Conservation (phyloP, 2,329 filamentous ascomycete species). For the Allantophomopsis lycopodina region DNA sequence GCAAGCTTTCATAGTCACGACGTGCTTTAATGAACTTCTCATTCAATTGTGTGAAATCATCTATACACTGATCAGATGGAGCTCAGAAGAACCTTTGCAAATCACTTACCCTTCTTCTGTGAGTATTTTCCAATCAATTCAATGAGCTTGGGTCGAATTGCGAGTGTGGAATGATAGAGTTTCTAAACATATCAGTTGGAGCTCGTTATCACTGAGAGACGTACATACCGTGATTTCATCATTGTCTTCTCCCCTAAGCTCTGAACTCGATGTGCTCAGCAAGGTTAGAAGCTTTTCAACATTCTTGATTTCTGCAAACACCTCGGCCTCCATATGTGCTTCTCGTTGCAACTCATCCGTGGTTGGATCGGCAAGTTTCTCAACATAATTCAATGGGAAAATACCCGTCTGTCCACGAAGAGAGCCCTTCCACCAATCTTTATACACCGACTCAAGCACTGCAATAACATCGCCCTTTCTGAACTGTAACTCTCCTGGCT, state of each 20-base stretch:
- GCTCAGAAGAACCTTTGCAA: not conserved
- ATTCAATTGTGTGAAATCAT: slow-evolving; percentile 96
- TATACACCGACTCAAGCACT: slow-evolving; percentile 93
- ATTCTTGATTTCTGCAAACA: slow-evolving; percentile 65
- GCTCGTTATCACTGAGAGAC: not conserved
- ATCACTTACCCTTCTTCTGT: slow-evolving; percentile 76
- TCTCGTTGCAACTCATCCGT: slow-evolving; percentile 88
- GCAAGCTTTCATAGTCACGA: slow-evolving; percentile 87
- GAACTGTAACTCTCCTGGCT: slow-evolving; percentile 89
- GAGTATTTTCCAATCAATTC: slow-evolving; percentile 98
- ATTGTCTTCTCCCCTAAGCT: slow-evolving; percentile 76
- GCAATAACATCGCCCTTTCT: slow-evolving; percentile 95
- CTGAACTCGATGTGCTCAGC: slow-evolving; percentile 73
- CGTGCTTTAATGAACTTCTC: slow-evolving; percentile 99
- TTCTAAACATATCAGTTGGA: slow-evolving; percentile 32
- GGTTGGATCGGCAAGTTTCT: slow-evolving; percentile 91
- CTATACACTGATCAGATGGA: slow-evolving; percentile 29
- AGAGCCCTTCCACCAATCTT: slow-evolving; percentile 98
- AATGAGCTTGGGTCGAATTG: slow-evolving; percentile 91
- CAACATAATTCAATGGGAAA: slow-evolving; percentile 96
- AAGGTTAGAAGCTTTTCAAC: slow-evolving; percentile 76
- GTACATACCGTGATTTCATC: slow-evolving; percentile 77
- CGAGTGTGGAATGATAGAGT: slow-evolving; percentile 83
- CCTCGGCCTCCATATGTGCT: slow-evolving; percentile 83
- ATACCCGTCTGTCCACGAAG: slow-evolving; percentile 91